Evolutionary conservation across 1,284 basidiomycete species (phyloP), one percentile per base, ranked within the genome.

Genomic region (Dichomitus squalens): DNA sequence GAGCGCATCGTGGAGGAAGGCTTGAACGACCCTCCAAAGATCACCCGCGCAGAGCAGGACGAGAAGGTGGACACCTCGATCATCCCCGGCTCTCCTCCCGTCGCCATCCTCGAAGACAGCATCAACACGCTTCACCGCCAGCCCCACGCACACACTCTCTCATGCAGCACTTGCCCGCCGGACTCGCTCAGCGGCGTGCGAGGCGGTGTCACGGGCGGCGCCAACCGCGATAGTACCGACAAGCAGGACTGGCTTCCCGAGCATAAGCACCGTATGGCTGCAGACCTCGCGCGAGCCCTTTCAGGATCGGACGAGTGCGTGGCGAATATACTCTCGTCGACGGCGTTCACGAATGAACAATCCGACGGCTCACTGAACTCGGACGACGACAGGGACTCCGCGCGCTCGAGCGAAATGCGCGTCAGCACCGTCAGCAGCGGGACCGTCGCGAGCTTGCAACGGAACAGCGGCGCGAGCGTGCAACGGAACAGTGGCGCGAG

Each of bases 281-380:
- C 48, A 36, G 33, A 6, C 16, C 14, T 25, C 40, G 18, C 40
- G 11, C 14, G 7, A 25, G 7, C 40, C n/a, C 40, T 3, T 4
- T 3, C 40, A 7, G 23, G 63, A 64, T 8, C 64, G 58, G 29
- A 55, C 55, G 66, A 70, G 49, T 68, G 68, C 51, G 68, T 70
- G 35, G 68, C 68, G 18, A 67, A 69, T 49, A 64, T 70, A 49
- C 61, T 70, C 41, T 61, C 68, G 16, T 60, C 65, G 25, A 53
- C 61, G 38, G 57, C 63, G 1, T 68, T 65, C 50, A 54, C 64
- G 16, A 55, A 58, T 11, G 49, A 55, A 33, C 57, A 47, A 34
- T 57, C 58, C 12, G 52, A 40, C 23, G 46, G 40, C n/a, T 52
- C 48, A 3, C 38, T 48, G 12, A 39, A 34, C 29, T 44, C 46